Evolutionary conservation across 352 stramenopile genomes (phyloP).

Genomic region (Phytopythium litorale): DNA sequence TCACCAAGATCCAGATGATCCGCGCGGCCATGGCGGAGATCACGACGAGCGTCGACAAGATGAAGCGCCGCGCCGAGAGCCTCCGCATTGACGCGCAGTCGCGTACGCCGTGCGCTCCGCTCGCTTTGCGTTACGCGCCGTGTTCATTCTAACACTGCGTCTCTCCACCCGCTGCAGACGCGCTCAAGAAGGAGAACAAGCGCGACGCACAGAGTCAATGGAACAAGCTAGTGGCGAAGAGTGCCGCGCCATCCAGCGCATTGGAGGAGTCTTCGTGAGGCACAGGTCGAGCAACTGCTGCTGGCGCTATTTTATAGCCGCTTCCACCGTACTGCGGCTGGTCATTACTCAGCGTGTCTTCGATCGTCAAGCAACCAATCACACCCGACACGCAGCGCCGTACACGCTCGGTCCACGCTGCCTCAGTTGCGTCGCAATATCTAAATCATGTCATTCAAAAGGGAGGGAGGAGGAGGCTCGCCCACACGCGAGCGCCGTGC

Average conservation of each 20-base stretch:
- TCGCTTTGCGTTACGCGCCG: not conserved
- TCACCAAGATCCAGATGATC: slow-evolving; percentile 61
- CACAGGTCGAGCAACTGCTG: too few relatives aligned
- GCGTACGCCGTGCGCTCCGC: slow-evolving; percentile 31
- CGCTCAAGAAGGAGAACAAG: slow-evolving; percentile 81
- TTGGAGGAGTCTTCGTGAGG: not conserved
- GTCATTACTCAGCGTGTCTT: too few relatives aligned
- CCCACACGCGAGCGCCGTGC: not conserved
- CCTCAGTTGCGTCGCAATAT: slow-evolving; percentile 7
- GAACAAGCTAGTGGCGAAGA: slow-evolving; percentile 77
- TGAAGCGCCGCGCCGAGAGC: slow-evolving; percentile 66
- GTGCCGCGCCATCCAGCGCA: slow-evolving; percentile 9
- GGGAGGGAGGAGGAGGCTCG: not conserved
- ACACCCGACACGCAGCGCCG: not conserved
- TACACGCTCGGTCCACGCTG: not conserved
- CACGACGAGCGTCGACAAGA: slow-evolving; percentile 47
- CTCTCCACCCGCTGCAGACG: slow-evolving; percentile 33
- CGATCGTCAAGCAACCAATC: not conserved
- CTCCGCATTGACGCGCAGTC: slow-evolving; percentile 77
- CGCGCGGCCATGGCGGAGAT: slow-evolving; percentile 62
- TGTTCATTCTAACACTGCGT: slow-evolving; percentile 1
- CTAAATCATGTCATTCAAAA: slow-evolving; percentile 9
- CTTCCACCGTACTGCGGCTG: not conserved
- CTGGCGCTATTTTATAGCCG: not conserved
- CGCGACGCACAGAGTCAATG: slow-evolving; percentile 64